A percentile compares a stretch with the other conserved stretches of the same genome.
These are phyloP conservation scores for Tricholoma sp. DNA, from an alignment of 768 basidiomycete species.

Conservation along the genomic window DNA sequence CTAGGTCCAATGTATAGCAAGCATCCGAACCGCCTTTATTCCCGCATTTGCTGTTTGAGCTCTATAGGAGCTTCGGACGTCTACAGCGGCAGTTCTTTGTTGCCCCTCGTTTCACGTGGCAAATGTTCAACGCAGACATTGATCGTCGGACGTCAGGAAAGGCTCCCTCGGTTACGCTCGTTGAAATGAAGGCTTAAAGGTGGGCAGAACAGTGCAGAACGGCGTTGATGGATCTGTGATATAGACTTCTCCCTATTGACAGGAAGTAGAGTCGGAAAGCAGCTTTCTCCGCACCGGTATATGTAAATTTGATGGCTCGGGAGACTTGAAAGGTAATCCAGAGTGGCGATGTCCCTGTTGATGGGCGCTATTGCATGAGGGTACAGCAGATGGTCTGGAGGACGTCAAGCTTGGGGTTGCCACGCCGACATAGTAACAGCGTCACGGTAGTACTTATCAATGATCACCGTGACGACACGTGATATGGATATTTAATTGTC, in stretches of 20 bases:
- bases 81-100: not conserved
- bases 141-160: not conserved
- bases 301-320: not conserved
- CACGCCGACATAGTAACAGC: too few species aligned
- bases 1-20: not conserved
- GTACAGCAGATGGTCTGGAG: too few species aligned
- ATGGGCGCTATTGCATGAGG: too few species aligned
- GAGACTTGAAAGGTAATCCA: too few species aligned
- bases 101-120: not conserved
- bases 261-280: not conserved
- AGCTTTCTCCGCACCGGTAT: not conserved
- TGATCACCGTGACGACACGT: not conserved
- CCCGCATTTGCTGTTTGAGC: constrained; percentile 4
- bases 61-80: constrained; percentile 6
- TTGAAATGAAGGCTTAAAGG: not conserved
- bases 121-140: not conserved
- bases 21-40: not conserved
- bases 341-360: too few species aligned
- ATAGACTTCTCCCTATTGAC: not conserved
- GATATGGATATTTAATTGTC: not conserved
- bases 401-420: too few species aligned
- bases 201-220: not conserved
- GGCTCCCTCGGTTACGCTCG: not conserved
- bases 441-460: too few species aligned
- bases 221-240: not conserved